Evolutionary conservation across 495 filamentous ascomycete genomes (phyloP).

Genomic region (Penicillium nucicola): DNA sequence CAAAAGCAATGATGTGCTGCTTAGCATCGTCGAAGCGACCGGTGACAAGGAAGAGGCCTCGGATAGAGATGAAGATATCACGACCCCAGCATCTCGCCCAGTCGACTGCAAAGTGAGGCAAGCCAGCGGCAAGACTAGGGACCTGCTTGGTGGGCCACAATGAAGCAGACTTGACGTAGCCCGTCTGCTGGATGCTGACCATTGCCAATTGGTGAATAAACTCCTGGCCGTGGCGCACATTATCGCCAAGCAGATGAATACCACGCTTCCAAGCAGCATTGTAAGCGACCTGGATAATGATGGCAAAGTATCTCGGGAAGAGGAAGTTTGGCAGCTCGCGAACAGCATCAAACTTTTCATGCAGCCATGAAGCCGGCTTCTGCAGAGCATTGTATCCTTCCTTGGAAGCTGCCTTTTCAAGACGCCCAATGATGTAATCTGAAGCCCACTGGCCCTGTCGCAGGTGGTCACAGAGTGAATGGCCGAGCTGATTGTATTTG

Average conservation of each 20-base stretch:
- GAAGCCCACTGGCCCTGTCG: constrained; percentile 92
- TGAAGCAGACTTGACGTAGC: constrained; percentile 83
- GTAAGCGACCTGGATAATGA: constrained; percentile 84
- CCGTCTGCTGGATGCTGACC: constrained; percentile 86
- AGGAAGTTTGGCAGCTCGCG: constrained; percentile 82
- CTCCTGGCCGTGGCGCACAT: constrained; percentile 73
- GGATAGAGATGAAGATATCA: constrained; percentile 92
- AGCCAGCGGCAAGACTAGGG: constrained; percentile 83
- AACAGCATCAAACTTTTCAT: constrained; percentile 79
- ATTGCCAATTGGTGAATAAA: constrained; percentile 85
- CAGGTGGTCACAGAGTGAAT: constrained; percentile 89
- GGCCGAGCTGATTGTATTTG: constrained; percentile 84
- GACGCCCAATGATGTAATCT: constrained; percentile 76
- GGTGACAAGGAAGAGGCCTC: constrained; percentile 85
- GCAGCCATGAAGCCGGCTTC: constrained; percentile 72
- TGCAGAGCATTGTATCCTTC: constrained; percentile 56
- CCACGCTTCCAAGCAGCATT: constrained; percentile 74
- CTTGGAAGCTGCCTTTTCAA: constrained; percentile 67
- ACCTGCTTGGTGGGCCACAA: constrained; percentile 82
- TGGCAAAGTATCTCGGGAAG: constrained; percentile 86
- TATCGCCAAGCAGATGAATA: constrained; percentile 71
- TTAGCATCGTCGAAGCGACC: constrained; percentile 83
- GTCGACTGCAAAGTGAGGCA: constrained; percentile 90
- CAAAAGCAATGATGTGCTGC: constrained; percentile 94
- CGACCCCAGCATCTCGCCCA: constrained; percentile 98